Evolutionary conservation across 1,284 basidiomycete genomes (phyloP), one percentile per base, ranked within the genome.

Genomic region (Inonotus obliquus): DNA sequence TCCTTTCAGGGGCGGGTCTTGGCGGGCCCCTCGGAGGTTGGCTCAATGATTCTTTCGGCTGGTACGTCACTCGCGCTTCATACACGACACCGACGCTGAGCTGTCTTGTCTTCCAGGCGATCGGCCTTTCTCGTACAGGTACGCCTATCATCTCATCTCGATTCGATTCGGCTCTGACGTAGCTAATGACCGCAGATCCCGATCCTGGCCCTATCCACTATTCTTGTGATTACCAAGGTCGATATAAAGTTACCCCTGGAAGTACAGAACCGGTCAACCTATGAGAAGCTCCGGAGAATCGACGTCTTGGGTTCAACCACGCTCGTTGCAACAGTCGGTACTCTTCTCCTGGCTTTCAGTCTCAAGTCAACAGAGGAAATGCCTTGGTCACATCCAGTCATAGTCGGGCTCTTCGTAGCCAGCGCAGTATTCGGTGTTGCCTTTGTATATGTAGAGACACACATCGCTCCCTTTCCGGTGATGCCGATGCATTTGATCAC

Each of bases 11-110:
- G n/a, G 84, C 89, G 53, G 91, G 88, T 44, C 76, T 94, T n/a
- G 94, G 94, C 52, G 94, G 92, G 21, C 93, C 94, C n/a, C 67
- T 96, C 7, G 94, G 93, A 45, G 93, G 94, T 27, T 91, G 89
- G 84, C 80, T 94, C 67, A 89, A 90, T 69, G 93, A 95, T 72
- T 79, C 69, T 19, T 84, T 92, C 68, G 92, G 91, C 69, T 95
- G 93, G 93, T 91, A 69, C 65, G 87, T 73, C 41, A 19, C 17
- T n/a, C 25, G 35, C 38, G 37, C 32, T 39, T 29, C 32, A 19
- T 44, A 52, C 13, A 7, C 49, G 25, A 47, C 69, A 65, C 41
- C 45, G 57, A 53, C 53, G 29, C 48, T 59, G 25, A 60, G 17
- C 60, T 58, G 51, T 66, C 9, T 9, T 9, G 4, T 32, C 61